Percentiles rank a stretch among this genome's conserved stretches.
Conservation (phyloP, 2,329 filamentous ascomycete genomes). For the Diplodia corticola region DNA sequence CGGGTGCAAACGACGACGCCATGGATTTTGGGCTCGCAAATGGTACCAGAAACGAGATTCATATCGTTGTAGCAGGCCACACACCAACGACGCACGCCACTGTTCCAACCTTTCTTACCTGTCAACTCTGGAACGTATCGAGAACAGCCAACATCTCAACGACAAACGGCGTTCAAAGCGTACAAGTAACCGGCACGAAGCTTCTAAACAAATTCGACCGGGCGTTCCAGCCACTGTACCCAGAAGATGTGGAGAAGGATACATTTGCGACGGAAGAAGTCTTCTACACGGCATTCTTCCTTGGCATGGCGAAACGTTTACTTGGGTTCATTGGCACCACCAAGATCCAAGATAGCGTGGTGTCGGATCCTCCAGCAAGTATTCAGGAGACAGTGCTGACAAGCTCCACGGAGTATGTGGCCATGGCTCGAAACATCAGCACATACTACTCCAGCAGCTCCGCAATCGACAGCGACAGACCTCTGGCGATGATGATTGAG, state of each 20-base stretch:
- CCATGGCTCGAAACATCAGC: neutral
- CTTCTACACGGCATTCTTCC: neutral
- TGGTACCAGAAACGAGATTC: neutral
- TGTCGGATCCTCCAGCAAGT: neutral
- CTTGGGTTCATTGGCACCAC: neutral
- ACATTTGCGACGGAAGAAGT: neutral
- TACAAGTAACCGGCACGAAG: neutral
- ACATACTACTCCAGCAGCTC: neutral
- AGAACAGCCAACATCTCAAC: neutral
- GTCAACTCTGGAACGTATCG: neutral
- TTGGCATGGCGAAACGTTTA: neutral
- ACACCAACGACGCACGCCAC: neutral
- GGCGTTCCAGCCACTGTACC: neutral
- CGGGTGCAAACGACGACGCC: neutral
- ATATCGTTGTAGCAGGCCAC: neutral
- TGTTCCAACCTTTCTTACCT: neutral
- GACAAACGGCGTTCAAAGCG: neutral
- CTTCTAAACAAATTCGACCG: neutral
- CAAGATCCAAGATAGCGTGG: neutral
- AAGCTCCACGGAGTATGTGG: neutral
- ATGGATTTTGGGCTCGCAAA: neutral
- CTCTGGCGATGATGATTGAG: neutral
- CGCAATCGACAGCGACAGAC: neutral
- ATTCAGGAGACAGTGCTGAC: neutral
- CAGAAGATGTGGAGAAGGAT: neutral